phyloP scores from a whole-genome alignment of 2,329 filamentous ascomycete genomes.

The Didymosphaeria variabile region DNA sequence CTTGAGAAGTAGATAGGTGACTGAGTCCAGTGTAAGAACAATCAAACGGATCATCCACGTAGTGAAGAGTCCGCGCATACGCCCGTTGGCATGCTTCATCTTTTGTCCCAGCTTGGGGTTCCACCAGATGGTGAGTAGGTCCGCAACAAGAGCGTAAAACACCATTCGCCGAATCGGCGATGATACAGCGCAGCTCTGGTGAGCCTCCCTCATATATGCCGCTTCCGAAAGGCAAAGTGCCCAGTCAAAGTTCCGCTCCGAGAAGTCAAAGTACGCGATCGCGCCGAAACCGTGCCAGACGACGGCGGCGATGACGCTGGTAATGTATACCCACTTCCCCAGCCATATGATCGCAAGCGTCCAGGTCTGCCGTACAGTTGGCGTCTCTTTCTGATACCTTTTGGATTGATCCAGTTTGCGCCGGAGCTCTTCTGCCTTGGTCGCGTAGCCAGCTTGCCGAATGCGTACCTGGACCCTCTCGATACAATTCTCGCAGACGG shows the following conservation, averaged over 20 bases:
- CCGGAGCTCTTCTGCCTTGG: slow-evolving; percentile 81
- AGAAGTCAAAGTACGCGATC: slow-evolving; percentile 25
- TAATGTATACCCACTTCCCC: slow-evolving; percentile 55
- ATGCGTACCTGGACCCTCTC: slow-evolving; percentile 76
- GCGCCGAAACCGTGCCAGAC: slow-evolving; percentile 47
- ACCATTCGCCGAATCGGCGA: slow-evolving; percentile 27
- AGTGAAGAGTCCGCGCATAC: slow-evolving; percentile 66
- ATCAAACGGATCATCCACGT: slow-evolving; percentile 74
- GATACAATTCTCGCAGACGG: slow-evolving; percentile 84
- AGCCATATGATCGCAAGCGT: slow-evolving; percentile 56
- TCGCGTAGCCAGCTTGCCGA: slow-evolving; percentile 76
- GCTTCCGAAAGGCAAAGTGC: slow-evolving; percentile 34
- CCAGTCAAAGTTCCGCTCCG: slow-evolving; percentile 22
- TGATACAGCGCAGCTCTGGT: slow-evolving; percentile 41
- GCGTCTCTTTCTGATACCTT: slow-evolving; percentile 30
- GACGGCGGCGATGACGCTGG: slow-evolving; percentile 43
- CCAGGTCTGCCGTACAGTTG: slow-evolving; percentile 52
- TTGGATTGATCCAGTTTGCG: slow-evolving; percentile 73
- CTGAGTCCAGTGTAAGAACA: slow-evolving; percentile 63
- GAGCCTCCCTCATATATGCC: slow-evolving; percentile 26
- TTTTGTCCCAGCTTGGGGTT: slow-evolving; percentile 72
- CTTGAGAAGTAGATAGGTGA: slow-evolving; percentile 30
- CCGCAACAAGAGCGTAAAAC: slow-evolving; percentile 55
- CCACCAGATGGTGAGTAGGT: slow-evolving; percentile 69
- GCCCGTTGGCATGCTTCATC: slow-evolving; percentile 63